A percentile compares a stretch with the other conserved stretches of the same genome.
phyloP scores from a whole-genome alignment of 2,329 filamentous ascomycete genomes.

The Penicillium palitans region DNA sequence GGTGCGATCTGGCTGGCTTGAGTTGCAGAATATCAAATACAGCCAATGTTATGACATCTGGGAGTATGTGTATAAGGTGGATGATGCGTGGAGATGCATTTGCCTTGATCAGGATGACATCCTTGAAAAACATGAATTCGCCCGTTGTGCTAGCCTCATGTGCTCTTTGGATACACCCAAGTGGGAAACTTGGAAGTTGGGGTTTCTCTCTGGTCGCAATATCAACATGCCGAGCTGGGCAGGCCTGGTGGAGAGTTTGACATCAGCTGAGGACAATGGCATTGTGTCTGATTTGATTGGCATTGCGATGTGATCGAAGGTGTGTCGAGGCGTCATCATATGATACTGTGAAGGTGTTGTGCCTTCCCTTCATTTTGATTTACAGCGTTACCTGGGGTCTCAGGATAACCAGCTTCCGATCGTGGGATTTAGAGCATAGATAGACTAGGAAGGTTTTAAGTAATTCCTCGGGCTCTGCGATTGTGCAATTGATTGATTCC shows the following conservation, averaged over 20 bases:
- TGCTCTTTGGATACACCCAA: slow-evolving; percentile 4
- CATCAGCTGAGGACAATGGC: neutral
- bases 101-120: slow-evolving; percentile 4
- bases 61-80: slow-evolving; percentile 6
- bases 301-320: neutral
- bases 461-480: no score
- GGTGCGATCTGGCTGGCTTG: slow-evolving; percentile 4
- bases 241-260: slow-evolving; percentile 1
- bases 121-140: slow-evolving; percentile 2
- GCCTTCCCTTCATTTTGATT: no score
- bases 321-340: no score
- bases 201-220: neutral
- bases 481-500: neutral
- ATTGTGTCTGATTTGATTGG: neutral
- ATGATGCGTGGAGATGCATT: slow-evolving; percentile 8
- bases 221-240: neutral
- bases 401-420: no score
- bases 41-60: slow-evolving; percentile 2
- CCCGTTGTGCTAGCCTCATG: slow-evolving; percentile 3
- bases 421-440: no score
- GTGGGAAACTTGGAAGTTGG: slow-evolving; percentile 10
- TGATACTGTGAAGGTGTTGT: no score
- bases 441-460: no score
- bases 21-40: slow-evolving; percentile 3
- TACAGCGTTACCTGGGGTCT: no score